A percentile compares a stretch with the other conserved stretches of the same genome.
phyloP scores from a whole-genome alignment of 2,329 filamentous ascomycete species.

The Knufia fluminis region DNA sequence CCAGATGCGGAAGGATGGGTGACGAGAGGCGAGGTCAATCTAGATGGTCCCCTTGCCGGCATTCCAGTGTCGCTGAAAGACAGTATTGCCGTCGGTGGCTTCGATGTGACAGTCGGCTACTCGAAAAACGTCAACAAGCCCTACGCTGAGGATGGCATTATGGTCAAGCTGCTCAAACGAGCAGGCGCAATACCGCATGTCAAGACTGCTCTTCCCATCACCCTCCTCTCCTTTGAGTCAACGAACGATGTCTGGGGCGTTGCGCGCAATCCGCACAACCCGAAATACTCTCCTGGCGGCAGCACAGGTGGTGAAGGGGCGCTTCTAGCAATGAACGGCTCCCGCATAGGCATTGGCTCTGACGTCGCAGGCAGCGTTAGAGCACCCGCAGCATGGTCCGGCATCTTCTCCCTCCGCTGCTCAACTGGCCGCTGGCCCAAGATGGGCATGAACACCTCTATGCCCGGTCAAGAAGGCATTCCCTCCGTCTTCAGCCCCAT shows the following conservation, averaged over 20 bases:
- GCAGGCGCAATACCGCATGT: conserved; percentile 82
- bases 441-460: conserved; percentile 70
- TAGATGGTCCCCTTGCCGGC: conserved; percentile 74
- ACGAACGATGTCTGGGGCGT: conserved; percentile 73
- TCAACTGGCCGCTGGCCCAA: conserved; percentile 88
- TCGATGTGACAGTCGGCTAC: conserved; percentile 75
- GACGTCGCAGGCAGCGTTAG: conserved; percentile 87
- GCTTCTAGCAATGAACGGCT: conserved; percentile 68
- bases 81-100: conserved; percentile 68
- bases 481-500: conserved; percentile 86
- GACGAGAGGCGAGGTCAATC: conserved; percentile 49
- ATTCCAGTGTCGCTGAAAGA: conserved; percentile 80
- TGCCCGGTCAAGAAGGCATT: conserved; percentile 87
- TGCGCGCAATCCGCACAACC: conserved; percentile 72
- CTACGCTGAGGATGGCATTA: conserved; percentile 56
- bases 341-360: conserved; percentile 79
- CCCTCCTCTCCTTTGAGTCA: conserved; percentile 77
- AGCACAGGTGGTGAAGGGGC: conserved; percentile 80
- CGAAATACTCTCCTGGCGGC: conserved; percentile 77
- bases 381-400: conserved; percentile 78
- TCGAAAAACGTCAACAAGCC: conserved; percentile 63
- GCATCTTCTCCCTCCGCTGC: conserved; percentile 78
- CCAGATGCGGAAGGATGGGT: conserved; percentile 67
- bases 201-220: conserved; percentile 85
- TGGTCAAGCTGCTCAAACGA: conserved; percentile 71